Evolutionary conservation across 306 rosid species (phyloP), one percentile per base, ranked within the genome.

Genomic region (Cucumis cinereus): DNA sequence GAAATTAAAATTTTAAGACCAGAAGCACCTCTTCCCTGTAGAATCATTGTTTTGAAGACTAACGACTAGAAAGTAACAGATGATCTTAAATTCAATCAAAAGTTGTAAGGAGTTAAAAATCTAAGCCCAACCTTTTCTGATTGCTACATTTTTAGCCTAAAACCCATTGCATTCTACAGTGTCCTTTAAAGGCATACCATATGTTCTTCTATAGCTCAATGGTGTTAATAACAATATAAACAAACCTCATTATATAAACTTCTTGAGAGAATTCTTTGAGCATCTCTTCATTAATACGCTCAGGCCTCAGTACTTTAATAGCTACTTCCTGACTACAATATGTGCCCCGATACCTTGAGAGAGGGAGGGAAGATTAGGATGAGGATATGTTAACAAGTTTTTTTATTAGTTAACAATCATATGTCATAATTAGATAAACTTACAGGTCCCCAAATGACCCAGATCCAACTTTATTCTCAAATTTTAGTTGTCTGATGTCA

Each of bases 291-390:
- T 77, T 90, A 82, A 92, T 85, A 28, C 86, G 90, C 80, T 95
- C 99, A 75, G 94, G 91, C 85, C 83, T 92, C 61, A 95, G 94
- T 81, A 95, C 78, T 85, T 95, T 95, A 84, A 95, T 85, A 71
- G 99, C 99, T 83, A 95, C 99, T 77, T 95, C 99, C 82, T 95
- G 99, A 79, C 91, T 89, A 79, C 95, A 95, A 87, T 88, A 95
- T 50, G 91, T 84, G 53, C 99, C 99, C 85, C 93, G 89, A 73
- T 84, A 95, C 87, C 99, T 95, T 77, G 63, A 74, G 79, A 83
- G 83, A 82, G 75, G 74, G 70, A 77, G 45, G 71, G 45, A 53
- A 87, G 43, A 82, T 81, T 88, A 82, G 85, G 85, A 83, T 22
- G 58, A 68, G 82, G 78, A 66, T 55, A 52, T 19, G 60, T 19